phyloP scores from a whole-genome alignment of 208 protist genomes.

The Trypanosoma grayi region DNA sequence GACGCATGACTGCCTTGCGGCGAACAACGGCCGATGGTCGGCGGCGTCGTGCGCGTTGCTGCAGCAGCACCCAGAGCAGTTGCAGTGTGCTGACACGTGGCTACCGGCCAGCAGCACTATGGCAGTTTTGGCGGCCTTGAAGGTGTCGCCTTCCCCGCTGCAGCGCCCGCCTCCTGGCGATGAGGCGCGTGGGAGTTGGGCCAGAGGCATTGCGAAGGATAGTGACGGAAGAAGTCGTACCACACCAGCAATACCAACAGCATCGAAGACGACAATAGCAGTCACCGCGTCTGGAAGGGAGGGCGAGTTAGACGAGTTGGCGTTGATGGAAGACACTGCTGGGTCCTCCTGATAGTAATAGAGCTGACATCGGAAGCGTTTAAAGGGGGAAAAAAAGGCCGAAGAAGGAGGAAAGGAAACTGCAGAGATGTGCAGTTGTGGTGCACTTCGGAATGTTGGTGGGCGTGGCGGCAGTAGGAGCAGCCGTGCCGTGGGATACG shows the following conservation, averaged over 20 bases:
- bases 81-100: constrained; percentile 3
- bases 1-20: constrained; percentile 42
- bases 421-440: too few relatives aligned
- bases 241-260: neutral
- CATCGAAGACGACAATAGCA: too few relatives aligned
- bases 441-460: too few relatives aligned
- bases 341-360: constrained; percentile 13
- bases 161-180: constrained; percentile 25
- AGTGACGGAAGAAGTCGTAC: neutral
- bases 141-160: constrained; percentile 41
- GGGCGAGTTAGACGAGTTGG: neutral
- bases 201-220: too few relatives aligned
- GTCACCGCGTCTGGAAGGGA: neutral
- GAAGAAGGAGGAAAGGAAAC: too few relatives aligned
- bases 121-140: constrained; percentile 35
- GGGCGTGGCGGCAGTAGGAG: too few relatives aligned
- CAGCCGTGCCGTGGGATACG: too few relatives aligned
- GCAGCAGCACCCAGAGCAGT: neutral
- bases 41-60: constrained; percentile 2
- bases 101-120: constrained; percentile 30
- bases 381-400: too few relatives aligned
- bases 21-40: constrained; percentile 34
- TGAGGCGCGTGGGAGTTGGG: neutral
- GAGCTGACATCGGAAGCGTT: too few relatives aligned
- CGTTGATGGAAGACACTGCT: constrained; percentile 13